A percentile compares a stretch with the other conserved stretches of the same genome.
These are phyloP conservation scores for Bipolaris cookei DNA, from an alignment of 2,329 filamentous ascomycete species.

Conservation along the genomic window DNA sequence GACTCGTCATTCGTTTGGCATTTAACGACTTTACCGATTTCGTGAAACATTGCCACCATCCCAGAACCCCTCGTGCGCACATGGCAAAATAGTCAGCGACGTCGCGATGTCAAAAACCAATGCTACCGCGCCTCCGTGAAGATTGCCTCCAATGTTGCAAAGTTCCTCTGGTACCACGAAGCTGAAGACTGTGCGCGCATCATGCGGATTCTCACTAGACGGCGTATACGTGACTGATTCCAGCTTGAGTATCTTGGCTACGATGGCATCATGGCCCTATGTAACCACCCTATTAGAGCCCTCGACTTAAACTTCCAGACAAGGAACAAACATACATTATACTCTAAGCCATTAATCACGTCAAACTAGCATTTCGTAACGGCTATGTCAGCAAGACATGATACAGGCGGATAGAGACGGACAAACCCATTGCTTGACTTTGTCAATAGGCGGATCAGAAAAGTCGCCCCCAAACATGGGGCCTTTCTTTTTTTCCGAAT, in stretches of 20 bases:
- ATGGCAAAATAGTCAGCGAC: slow-evolving; percentile 46
- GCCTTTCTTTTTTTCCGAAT: slow-evolving; percentile 6
- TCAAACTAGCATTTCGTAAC: slow-evolving; percentile 26
- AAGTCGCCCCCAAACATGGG: not conserved
- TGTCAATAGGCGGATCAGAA: not conserved
- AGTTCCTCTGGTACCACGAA: slow-evolving; percentile 54
- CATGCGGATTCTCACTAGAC: slow-evolving; percentile 35
- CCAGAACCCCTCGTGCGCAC: slow-evolving; percentile 50
- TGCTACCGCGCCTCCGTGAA: slow-evolving; percentile 62
- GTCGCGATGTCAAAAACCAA: slow-evolving; percentile 63
- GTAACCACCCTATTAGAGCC: slow-evolving; percentile 8
- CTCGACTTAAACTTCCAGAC: not conserved
- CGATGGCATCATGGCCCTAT: slow-evolving; percentile 42
- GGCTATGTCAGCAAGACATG: not conserved
- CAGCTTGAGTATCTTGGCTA: slow-evolving; percentile 43
- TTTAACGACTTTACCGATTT: slow-evolving; percentile 17
- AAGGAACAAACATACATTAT: slow-evolving; percentile 27
- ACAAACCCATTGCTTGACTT: slow-evolving; percentile 28
- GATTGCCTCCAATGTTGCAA: slow-evolving; percentile 52
- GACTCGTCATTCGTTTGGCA: not conserved
- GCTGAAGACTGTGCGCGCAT: slow-evolving; percentile 51
- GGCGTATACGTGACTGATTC: slow-evolving; percentile 42
- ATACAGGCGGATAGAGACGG: not conserved
- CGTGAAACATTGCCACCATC: slow-evolving; percentile 52
- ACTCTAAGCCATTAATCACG: slow-evolving; percentile 22